Evolutionary conservation across 495 filamentous ascomycete species (phyloP).

Genomic region (Neurospora cerealis): DNA sequence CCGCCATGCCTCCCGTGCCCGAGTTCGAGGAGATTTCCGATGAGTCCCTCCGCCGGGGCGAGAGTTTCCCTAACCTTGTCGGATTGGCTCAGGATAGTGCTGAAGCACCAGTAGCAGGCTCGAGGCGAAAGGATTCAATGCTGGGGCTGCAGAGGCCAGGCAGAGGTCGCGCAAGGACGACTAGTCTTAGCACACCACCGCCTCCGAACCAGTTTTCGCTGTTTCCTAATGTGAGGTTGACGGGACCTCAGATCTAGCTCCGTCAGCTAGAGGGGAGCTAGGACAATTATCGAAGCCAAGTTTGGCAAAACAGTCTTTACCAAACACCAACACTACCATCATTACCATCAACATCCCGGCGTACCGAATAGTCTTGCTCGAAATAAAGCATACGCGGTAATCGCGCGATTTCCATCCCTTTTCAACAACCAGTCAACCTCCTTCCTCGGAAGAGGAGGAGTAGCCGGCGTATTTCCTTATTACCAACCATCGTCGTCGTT

Average conservation of each 20-base stretch:
- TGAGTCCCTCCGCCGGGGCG: constrained; percentile 1
- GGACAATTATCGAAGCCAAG: background rate
- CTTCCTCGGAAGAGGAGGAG: background rate
- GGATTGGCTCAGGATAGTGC: constrained; percentile 9
- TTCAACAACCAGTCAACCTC: background rate
- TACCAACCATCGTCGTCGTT: background rate
- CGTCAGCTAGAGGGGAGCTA: background rate
- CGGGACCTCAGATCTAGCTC: constrained; percentile 14
- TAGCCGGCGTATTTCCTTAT: background rate
- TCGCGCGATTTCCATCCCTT: background rate
- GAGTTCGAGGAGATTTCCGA: constrained; percentile 17
- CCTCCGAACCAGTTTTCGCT: constrained; percentile 33
- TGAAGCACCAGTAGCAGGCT: background rate
- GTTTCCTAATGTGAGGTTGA: constrained; percentile 21
- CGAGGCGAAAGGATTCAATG: constrained; percentile 17
- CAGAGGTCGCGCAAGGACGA: constrained; percentile 22
- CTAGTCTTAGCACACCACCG: constrained; percentile 28
- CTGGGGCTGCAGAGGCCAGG: constrained; percentile 4
- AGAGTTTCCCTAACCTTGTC: constrained; percentile 18
- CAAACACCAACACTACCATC: background rate
- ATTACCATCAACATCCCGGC: background rate
- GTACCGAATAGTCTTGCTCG: background rate
- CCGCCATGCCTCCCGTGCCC: constrained; percentile 20
- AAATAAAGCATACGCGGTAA: background rate
- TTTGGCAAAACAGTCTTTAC: background rate